Conservation (phyloP, 768 basidiomycete species). For the Russula compacta region DNA sequence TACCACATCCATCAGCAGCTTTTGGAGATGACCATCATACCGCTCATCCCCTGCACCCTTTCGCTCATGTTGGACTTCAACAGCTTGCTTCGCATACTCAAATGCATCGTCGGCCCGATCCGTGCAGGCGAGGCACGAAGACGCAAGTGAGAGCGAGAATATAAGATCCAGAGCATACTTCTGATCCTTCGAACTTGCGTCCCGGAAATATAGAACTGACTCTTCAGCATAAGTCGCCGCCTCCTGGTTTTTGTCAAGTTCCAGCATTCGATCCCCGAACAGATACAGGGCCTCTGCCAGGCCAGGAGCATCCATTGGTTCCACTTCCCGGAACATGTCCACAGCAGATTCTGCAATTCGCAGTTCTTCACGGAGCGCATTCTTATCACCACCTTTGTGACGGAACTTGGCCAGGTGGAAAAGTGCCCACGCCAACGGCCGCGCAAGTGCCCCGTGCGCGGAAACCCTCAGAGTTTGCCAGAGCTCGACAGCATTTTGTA, state of each 20-base stretch:
- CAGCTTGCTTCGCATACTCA: slow-evolving; percentile 9
- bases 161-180: slow-evolving; percentile 7
- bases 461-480: not conserved
- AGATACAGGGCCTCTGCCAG: slow-evolving; percentile 5
- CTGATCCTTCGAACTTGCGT: not conserved
- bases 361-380: not conserved
- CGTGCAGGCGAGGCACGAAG: slow-evolving; percentile 10
- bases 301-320: not conserved
- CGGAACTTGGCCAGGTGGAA: slow-evolving; percentile 4
- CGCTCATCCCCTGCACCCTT: not conserved
- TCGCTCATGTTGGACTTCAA: slow-evolving; percentile 5
- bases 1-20: slow-evolving; percentile 3
- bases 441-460: not conserved
- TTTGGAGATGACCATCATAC: not conserved
- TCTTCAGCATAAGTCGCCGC: slow-evolving; percentile 11
- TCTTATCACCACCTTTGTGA: not conserved
- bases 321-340: not conserved
- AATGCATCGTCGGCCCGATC: not conserved
- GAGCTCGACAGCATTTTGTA: not conserved
- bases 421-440: not conserved
- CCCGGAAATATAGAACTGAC: slow-evolving; percentile 5
- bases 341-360: not conserved
- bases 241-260: slow-evolving; percentile 2
- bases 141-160: slow-evolving; percentile 7
- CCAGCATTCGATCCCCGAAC: slow-evolving; percentile 7